These are phyloP conservation scores for Daldinia grandis DNA, from an alignment of 495 filamentous ascomycete species.

Conservation along the genomic window DNA sequence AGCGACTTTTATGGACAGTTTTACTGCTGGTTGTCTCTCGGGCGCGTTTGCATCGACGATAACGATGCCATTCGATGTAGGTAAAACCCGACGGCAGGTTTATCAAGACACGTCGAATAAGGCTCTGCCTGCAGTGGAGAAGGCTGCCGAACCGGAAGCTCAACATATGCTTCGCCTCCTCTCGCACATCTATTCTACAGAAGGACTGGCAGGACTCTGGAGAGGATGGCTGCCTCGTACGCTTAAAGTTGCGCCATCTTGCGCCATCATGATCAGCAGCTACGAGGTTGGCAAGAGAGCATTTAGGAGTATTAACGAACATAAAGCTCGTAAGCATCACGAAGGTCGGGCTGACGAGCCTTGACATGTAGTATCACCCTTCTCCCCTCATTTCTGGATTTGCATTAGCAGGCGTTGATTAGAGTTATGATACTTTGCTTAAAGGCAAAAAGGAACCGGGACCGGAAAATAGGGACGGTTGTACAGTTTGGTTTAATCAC, in stretches of 20 bases:
- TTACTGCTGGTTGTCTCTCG: constrained; percentile 81
- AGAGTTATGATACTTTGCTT: constrained; percentile 35
- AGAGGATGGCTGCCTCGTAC: constrained; percentile 90
- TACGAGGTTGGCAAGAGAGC: constrained; percentile 96
- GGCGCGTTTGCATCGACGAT: constrained; percentile 87
- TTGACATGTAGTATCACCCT: constrained; percentile 21
- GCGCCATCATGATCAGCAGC: constrained; percentile 99
- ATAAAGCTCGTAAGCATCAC: constrained; percentile 44
- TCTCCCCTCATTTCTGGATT: constrained; percentile 28
- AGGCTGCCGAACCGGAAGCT: constrained; percentile 69
- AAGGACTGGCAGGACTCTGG: constrained; percentile 84
- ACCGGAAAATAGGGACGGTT: constrained; percentile 11
- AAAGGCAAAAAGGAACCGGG: constrained; percentile 26
- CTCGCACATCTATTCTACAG: constrained; percentile 84
- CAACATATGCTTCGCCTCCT: constrained; percentile 78
- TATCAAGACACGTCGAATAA: constrained; percentile 59
- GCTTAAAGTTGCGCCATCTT: constrained; percentile 93
- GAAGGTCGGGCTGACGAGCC: constrained; percentile 11
- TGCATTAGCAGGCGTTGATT: constrained; percentile 39
- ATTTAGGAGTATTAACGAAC: constrained; percentile 81
- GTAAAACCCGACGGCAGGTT: constrained; percentile 93
- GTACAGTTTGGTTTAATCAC: constrained; percentile 10
- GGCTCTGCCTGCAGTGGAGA: constrained; percentile 37
- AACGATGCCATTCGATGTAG: constrained; percentile 96
- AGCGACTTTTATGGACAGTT: constrained; percentile 84